Evolutionary conservation across 2,329 filamentous ascomycete species (phyloP).

Genomic region (Dothideomycetidae sp.): DNA sequence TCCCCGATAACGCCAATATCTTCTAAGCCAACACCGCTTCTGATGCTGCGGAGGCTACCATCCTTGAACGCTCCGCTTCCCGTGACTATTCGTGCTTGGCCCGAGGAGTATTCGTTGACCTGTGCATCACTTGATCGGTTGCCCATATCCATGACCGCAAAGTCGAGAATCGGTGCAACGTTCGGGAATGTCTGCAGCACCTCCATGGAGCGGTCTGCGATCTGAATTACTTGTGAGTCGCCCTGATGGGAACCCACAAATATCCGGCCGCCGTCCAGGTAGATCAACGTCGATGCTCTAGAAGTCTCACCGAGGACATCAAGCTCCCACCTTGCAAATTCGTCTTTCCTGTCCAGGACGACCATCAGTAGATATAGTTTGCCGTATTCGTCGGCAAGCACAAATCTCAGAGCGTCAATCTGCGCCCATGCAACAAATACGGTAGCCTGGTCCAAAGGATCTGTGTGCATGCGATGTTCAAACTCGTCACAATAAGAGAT

Average conservation of each 20-base stretch:
- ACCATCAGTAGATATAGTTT: slow-evolving; percentile 74
- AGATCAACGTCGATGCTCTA: slow-evolving; percentile 63
- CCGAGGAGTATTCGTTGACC: slow-evolving; percentile 84
- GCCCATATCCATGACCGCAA: slow-evolving; percentile 91
- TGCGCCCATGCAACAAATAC: slow-evolving; percentile 88
- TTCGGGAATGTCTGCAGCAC: slow-evolving; percentile 66
- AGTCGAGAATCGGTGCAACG: slow-evolving; percentile 84
- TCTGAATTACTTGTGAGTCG: slow-evolving; percentile 68
- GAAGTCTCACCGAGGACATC: slow-evolving; percentile 55
- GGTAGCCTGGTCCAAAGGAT: slow-evolving; percentile 55
- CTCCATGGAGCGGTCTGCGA: slow-evolving; percentile 47
- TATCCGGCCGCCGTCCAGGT: slow-evolving; percentile 56
- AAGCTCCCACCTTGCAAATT: slow-evolving; percentile 60
- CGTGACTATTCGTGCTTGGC: slow-evolving; percentile 83
- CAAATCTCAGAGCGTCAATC: slow-evolving; percentile 65
- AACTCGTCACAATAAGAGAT: slow-evolving; percentile 71
- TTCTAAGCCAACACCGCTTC: slow-evolving; percentile 86
- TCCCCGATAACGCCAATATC: slow-evolving; percentile 72
- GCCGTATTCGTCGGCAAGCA: slow-evolving; percentile 89
- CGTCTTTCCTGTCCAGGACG: slow-evolving; percentile 45
- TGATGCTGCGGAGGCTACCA: slow-evolving; percentile 74
- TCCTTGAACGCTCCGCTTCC: slow-evolving; percentile 84
- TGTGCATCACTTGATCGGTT: slow-evolving; percentile 65
- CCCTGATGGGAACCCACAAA: slow-evolving; percentile 89
- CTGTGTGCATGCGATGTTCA: slow-evolving; percentile 50